Base-by-base conservation (phyloP, 257 asterid genomes). In the Datura wrightii region DNA sequence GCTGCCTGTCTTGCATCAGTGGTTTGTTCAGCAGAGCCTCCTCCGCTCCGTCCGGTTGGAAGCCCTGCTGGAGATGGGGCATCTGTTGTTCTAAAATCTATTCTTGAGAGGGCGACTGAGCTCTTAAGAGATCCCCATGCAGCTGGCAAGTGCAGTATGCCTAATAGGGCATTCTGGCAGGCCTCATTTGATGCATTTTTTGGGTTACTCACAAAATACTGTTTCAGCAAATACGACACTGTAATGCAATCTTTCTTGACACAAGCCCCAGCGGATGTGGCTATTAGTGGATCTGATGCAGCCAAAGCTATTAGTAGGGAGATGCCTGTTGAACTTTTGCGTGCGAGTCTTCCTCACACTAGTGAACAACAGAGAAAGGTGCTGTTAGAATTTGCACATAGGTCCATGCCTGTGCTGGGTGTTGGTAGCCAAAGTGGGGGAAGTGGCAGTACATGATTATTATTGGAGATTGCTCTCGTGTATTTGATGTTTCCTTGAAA, bases 1-100 rank as follows among this genome's bases (percentile, higher is more conserved):
- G 93, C 95, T 78, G 92, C 94, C 24, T 94, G 97, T 86, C 97
- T 94, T 84, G 97, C 97, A 59, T 94, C 97, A 8, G 97, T 94
- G 46, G 97, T 91, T 58, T 94, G 97, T 84, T 91, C 97, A 55
- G 60, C 87, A 1, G 97, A 94, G 87, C 97, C 89, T 62, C 95
- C 97, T 69, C 97, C 97, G 39, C 86, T 94, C 39, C 94, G 93
- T 31, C 97, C 97, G 3, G 79, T 92, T 19, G 97, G 97, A 56
- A 91, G 93, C 85, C 82, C 92, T 53, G 79, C 91, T 74, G 96
- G 97, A 71, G 97, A 94, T 71, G 97, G 97, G 71, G 97, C 97
- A 52, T 90, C 97, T 3, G 85, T 91, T 16, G 55, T 91, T 54
- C 93, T 94, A n/a, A 91, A 92, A 88, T 88, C 97, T 41, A 87